Base-by-base conservation (phyloP, 768 basidiomycete species). In the Cystobasidium onofrii region DNA sequence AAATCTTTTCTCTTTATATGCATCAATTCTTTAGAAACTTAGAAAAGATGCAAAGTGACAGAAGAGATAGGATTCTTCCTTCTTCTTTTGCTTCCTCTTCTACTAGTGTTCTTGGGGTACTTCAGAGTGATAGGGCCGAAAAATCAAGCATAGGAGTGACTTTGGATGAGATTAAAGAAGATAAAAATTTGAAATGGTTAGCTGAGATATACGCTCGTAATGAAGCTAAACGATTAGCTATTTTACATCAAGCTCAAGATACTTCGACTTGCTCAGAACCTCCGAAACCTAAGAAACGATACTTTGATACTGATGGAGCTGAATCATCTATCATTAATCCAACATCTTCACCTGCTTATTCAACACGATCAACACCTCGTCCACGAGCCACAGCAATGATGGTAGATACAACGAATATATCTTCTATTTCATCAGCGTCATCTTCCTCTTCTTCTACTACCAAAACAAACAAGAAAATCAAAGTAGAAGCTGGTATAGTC, bases 201-300 rank as follows among this genome's bases (percentile, higher is more conserved):
- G 57, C 57, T 29, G 57, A 60, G 57, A 60, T 60, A 12, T 60
- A 60, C 20, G 57, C 57, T 60, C 57, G 57, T 60, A 60, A 60
- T 60, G 57, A 60, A 60, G 57, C 57, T 4, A 60, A 60, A 34
- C 25, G 57, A 34, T 20, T 60, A 23, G 33, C 33, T 15, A 7
- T 23, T 4, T 4, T 3, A 2, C 6, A 6, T 12, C 57, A 60
- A 60, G 15, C 20, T 12, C 57, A 60, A 29, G 57, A 27, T 29
- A 60, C 9, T n/a, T 20, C n/a, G 20, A 50, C 10, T 20, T 50
- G n/a, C 18, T 7, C 46, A 50, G 46, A n/a, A 7, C 9, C 46
- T 50, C 46, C 46, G 18, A 50, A 50, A 50, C 9, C 12, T 7
- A 50, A 50, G 46, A 50, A n/a, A 17, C 46, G 46, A 50, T 50